Evolutionary conservation across 192 early-diverging fungal genomes (phyloP).

Genomic region (Podila horticola): DNA sequence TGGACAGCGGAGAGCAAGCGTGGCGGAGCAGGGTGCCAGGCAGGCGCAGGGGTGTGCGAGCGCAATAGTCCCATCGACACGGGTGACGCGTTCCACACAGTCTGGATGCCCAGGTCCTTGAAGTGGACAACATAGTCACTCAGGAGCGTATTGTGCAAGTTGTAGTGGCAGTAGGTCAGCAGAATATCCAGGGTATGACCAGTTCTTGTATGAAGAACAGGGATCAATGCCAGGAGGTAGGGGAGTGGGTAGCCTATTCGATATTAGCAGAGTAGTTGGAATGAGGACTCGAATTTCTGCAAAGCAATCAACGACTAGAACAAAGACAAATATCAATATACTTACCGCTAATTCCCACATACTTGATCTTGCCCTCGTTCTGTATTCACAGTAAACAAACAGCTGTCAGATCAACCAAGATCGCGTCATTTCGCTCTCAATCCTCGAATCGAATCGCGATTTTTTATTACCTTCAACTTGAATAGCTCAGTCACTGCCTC

Average conservation of each 20-base stretch:
- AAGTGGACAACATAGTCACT: slow-evolving; percentile 61
- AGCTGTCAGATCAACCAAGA: slow-evolving; percentile 24
- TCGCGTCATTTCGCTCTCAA: background rate
- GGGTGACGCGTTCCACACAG: slow-evolving; percentile 74
- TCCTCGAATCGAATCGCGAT: background rate
- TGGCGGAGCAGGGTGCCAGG: slow-evolving; percentile 77
- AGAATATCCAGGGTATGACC: slow-evolving; percentile 69
- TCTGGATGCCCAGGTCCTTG: slow-evolving; percentile 62
- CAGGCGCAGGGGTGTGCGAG: slow-evolving; percentile 54
- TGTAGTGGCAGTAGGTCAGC: slow-evolving; percentile 77
- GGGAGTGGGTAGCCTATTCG: slow-evolving; percentile 69
- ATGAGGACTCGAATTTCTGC: background rate
- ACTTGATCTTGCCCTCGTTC: slow-evolving; percentile 64
- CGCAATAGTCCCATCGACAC: slow-evolving; percentile 78
- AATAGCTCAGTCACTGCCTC: slow-evolving; percentile 60
- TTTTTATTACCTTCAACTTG: slow-evolving; percentile 62
- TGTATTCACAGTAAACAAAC: slow-evolving; percentile 7
- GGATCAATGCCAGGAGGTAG: slow-evolving; percentile 66
- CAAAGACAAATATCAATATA: background rate
- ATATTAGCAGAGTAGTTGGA: background rate
- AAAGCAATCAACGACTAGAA: no score
- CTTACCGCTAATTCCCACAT: slow-evolving; percentile 75
- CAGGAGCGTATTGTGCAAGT: slow-evolving; percentile 70
- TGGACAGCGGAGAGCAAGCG: slow-evolving; percentile 60
- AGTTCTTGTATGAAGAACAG: slow-evolving; percentile 58